phyloP scores from a whole-genome alignment of 352 stramenopile species.

The Pythium coloratum region DNA sequence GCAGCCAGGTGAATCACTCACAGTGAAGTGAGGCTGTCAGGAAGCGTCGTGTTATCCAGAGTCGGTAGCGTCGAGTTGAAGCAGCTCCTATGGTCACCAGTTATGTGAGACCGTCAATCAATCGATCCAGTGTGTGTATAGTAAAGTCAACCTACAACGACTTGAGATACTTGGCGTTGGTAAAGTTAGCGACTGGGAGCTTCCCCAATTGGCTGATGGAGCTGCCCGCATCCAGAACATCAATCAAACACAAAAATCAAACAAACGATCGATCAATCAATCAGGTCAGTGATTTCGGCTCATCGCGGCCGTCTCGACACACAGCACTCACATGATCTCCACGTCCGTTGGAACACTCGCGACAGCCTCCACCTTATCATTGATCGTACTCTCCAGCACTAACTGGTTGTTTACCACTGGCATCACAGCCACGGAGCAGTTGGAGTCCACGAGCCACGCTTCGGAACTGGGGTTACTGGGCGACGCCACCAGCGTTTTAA shows the following conservation, averaged over 20 bases:
- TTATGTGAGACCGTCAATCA: not conserved
- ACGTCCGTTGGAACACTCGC: too few relatives aligned
- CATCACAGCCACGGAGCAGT: too few relatives aligned
- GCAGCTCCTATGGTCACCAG: not conserved
- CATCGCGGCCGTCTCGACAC: too few relatives aligned
- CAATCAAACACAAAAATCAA: too few relatives aligned
- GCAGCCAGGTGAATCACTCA: not conserved
- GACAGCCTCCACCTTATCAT: too few relatives aligned
- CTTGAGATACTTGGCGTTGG: not conserved
- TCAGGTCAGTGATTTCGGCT: too few relatives aligned
- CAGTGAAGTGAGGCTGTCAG: not conserved
- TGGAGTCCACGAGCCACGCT: too few relatives aligned
- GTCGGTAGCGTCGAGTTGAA: not conserved
- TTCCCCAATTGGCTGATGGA: not conserved
- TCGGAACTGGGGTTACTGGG: not conserved
- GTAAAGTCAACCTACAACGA: not conserved
- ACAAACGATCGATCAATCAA: too few relatives aligned
- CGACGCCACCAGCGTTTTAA: not conserved
- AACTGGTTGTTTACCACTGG: too few relatives aligned
- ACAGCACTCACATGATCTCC: too few relatives aligned
- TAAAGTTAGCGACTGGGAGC: not conserved
- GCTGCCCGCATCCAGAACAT: not conserved
- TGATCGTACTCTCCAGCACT: too few relatives aligned
- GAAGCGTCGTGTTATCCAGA: not conserved
- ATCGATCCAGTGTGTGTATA: not conserved